Evolutionary conservation across 306 rosid genomes (phyloP), one percentile per base, ranked within the genome.

Genomic region (Ziziphus jujuba): DNA sequence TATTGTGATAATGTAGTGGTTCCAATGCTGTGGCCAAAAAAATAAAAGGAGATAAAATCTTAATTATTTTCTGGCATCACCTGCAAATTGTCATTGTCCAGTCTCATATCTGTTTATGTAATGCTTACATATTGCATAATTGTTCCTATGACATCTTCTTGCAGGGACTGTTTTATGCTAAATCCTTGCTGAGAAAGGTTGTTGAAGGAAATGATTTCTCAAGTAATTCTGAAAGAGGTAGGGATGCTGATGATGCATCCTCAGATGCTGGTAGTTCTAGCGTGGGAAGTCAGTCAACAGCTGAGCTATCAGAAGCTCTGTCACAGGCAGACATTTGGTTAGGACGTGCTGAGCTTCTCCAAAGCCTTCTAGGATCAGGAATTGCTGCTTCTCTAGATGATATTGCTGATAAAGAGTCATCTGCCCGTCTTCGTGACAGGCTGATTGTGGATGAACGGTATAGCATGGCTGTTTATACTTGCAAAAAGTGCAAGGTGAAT

Each of bases 251-350:
- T 81, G 98, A 92, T 57, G 79, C 82, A 59, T 90, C 93, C 53
- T 92, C 98, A 60, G 97, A 92, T 86, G 96, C 97, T 73, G 98
- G 98, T 70, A 87, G 96, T 87, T 92, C 97, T 69, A 83, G 96
- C 70, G 81, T 92, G 74, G 96, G 97, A 56, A 87, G 96, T 80
- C 98, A 84, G 81, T 79, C 96, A 58, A 85, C 96, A 65, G 96
- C 87, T 64, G 97, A 92, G 88, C 76, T 90, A 70, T 92, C 97
- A 52, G 97, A 90, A 82, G 68, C 65, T 77, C 74, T 87, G 63
- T 81, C 87, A 44, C 98, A 81, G 80, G 85, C 87, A 55, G 91
- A 86, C 77, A 79, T 65, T 54, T 92, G 98, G 98, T 81, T 92
- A 73, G 85, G 91, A 58, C 91, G 98, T 63, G 96, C 98, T 36